Percentiles rank a stretch among this genome's conserved stretches.
Evolutionary conservation across 768 basidiomycete genomes (phyloP).

Genomic region (Mycena capillaripes): DNA sequence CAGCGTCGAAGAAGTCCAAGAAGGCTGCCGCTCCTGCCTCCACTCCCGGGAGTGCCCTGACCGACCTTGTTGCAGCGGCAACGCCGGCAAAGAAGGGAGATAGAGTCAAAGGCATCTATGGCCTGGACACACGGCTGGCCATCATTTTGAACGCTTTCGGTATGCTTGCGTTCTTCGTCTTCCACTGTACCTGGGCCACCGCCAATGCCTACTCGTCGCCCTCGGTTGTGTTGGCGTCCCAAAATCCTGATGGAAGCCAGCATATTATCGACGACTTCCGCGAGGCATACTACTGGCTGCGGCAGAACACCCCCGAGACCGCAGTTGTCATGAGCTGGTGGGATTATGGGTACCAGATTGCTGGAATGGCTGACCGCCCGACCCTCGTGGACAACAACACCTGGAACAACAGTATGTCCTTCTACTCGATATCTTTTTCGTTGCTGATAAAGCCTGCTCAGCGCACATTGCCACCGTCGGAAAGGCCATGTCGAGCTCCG

Average conservation of each 20-base stretch:
- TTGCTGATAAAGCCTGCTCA: slow-evolving; percentile 44
- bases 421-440: slow-evolving; percentile 11
- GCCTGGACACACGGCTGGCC: slow-evolving; percentile 84
- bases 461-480: slow-evolving; percentile 99
- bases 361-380: slow-evolving; percentile 97
- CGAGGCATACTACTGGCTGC: slow-evolving; percentile 98
- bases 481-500: slow-evolving; percentile 95
- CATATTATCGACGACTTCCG: slow-evolving; percentile 99
- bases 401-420: slow-evolving; percentile 95
- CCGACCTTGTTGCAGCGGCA: slow-evolving; percentile 58
- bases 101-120: slow-evolving; percentile 78
- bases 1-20: slow-evolving; percentile 72
- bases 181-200: slow-evolving; percentile 98
- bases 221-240: slow-evolving; percentile 92
- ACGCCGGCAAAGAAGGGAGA: slow-evolving; percentile 50
- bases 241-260: slow-evolving; percentile 85
- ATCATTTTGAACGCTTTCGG: slow-evolving; percentile 82
- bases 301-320: slow-evolving; percentile 93
- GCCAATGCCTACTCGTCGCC: slow-evolving; percentile 96
- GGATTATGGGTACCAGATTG: slow-evolving; percentile 99
- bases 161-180: slow-evolving; percentile 91
- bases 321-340: slow-evolving; percentile 99
- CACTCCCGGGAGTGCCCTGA: slow-evolving; percentile 50
- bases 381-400: slow-evolving; percentile 99
- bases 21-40: slow-evolving; percentile 58